phyloP scores from a whole-genome alignment of 768 basidiomycete genomes.

The Neoboletus subvelutipes region DNA sequence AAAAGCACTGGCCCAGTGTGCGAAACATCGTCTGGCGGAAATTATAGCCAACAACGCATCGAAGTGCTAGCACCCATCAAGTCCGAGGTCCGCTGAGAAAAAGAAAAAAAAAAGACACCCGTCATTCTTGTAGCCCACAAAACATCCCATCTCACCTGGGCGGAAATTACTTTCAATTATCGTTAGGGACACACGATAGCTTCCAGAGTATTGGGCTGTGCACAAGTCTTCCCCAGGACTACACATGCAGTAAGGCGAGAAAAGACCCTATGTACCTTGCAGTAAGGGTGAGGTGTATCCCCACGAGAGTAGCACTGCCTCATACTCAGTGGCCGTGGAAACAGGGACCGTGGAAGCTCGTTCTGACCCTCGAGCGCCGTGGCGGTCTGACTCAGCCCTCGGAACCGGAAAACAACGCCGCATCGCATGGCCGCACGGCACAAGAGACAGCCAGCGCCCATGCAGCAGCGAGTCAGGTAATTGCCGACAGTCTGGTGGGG shows the following conservation, averaged over 20 bases:
- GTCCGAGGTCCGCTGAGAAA: conserved; percentile 5
- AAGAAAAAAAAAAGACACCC: conserved; percentile 1
- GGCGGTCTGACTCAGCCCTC: conserved; percentile 19
- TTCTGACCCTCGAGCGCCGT: conserved; percentile 6
- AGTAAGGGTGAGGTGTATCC: conserved; percentile 15
- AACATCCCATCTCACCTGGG: conserved; percentile 4
- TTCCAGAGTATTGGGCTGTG: conserved; percentile 8
- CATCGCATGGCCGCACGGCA: conserved; percentile 7
- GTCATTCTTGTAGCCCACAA: conserved; percentile 5
- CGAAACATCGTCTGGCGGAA: conserved; percentile 3
- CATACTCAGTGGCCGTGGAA: conserved; percentile 1
- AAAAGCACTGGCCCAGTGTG: neutral
- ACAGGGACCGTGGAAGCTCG: conserved; percentile 5
- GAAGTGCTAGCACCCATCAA: neutral
- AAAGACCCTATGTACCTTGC: conserved; percentile 23
- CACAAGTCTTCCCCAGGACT: neutral
- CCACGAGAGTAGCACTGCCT: conserved; percentile 12
- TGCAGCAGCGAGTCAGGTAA: conserved; percentile 11
- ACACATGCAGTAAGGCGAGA: conserved; percentile 4
- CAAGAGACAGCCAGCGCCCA: conserved; percentile 10
- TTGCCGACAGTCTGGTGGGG: conserved; percentile 5
- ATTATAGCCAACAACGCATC: conserved; percentile 6
- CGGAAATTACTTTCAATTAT: conserved; percentile 29
- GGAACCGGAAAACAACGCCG: conserved; percentile 20
- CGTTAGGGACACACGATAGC: conserved; percentile 11